These are phyloP conservation scores for Pezicula neosporulosa DNA, from an alignment of 2,329 filamentous ascomycete genomes.

Conservation along the genomic window DNA sequence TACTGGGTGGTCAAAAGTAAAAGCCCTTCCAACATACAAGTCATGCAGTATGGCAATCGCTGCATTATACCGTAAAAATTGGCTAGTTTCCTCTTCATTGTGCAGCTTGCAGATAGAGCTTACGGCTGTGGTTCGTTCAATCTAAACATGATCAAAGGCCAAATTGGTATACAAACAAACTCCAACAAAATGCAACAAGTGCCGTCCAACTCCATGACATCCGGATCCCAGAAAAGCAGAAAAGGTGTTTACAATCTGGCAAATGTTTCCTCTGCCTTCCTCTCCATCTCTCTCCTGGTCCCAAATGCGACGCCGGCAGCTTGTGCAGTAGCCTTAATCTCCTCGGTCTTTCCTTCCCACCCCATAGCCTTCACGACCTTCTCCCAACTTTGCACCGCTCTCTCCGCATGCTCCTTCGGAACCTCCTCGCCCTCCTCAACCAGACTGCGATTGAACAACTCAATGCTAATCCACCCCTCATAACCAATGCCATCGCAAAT, in stretches of 20 bases:
- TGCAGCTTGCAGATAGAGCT: too few species aligned
- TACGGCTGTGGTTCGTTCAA: too few species aligned
- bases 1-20: too few species aligned
- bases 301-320: too few species aligned
- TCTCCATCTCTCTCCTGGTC: neutral
- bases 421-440: slow-evolving; percentile 38
- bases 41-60: too few species aligned
- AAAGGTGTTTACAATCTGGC: slow-evolving; percentile 4
- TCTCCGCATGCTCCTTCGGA: slow-evolving; percentile 46
- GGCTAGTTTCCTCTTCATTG: too few species aligned
- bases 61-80: too few species aligned
- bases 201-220: neutral
- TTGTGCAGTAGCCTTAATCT: neutral
- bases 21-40: too few species aligned
- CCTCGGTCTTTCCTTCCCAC: slow-evolving; percentile 9
- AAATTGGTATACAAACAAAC: neutral
- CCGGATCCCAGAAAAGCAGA: neutral
- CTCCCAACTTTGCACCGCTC: slow-evolving; percentile 48
- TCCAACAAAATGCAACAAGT: neutral
- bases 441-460: slow-evolving; percentile 55
- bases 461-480: slow-evolving; percentile 55
- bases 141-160: too few species aligned
- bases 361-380: slow-evolving; percentile 33
- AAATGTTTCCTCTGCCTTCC: slow-evolving; percentile 4
- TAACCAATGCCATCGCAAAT: slow-evolving; percentile 53